Evolutionary conservation across 306 rosid genomes (phyloP), one percentile per base, ranked within the genome.

Genomic region (Oxytropis ochrocephala): DNA sequence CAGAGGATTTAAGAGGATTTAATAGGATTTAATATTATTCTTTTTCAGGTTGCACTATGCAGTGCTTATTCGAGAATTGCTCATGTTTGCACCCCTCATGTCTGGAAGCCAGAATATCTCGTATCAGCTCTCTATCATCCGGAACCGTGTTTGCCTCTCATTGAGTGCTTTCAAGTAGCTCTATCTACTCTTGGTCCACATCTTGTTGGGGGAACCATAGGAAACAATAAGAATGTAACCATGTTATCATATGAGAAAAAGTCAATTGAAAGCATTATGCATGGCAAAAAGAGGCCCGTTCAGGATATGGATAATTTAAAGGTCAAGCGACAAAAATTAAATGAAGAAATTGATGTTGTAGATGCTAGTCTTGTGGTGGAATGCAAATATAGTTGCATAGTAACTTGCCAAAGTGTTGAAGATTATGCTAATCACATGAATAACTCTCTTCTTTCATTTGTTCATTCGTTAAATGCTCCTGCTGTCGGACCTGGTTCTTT

Each of bases 91-190:
- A 81, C 97, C 19, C 87, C 96, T 76, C 85, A 78, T 90, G 72
- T 87, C 74, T 94, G 97, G 98, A 84, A 75, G 85, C 96, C 96
- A 69, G 90, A 94, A 73, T 80, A 66, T 77, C 97, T 94, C 59
- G 33, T 88, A 72, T 74, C 73, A 53, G 72, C 76, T 32, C 96
- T 94, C 72, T 78, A 53, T 75, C 75, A 69, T 78, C 72, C 85
- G 17, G 87, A 85, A 52, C 89, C 95, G 30, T 87, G 88, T 75
- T 80, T 84, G 58, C 79, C 81, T 44, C 62, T 94, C 72, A 81
- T 87, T 75, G 92, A 88, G 61, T 94, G 97, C 83, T 85, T 94
- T 79, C 86, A 60, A 73, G 96, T 78, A 21, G 94, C 83, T 81
- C 42, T 94, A 52, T 84, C 92, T 62, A 60, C 83, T 62, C 92